Evolutionary conservation across 768 basidiomycete genomes (phyloP).

Genomic region (Mycena galericulata): DNA sequence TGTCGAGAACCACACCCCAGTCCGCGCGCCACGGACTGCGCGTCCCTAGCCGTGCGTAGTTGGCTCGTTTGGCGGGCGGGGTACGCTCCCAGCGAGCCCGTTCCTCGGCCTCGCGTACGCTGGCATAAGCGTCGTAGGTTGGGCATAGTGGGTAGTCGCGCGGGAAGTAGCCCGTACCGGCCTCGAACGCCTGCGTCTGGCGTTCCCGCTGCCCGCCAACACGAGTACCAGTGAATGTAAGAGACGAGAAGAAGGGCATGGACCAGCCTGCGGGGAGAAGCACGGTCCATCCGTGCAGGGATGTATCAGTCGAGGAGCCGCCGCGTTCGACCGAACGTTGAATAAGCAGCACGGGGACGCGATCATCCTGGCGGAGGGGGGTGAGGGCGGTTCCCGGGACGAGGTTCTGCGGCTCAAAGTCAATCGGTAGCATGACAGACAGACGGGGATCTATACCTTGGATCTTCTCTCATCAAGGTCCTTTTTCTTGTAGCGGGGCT

Average conservation of each 20-base stretch:
- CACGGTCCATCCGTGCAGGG: slow-evolving; percentile 89
- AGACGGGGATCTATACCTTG: slow-evolving; percentile 59
- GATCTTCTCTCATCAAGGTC: slow-evolving; percentile 88
- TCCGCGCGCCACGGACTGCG: slow-evolving; percentile 81
- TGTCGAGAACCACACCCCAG: slow-evolving; percentile 79
- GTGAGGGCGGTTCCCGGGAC: slow-evolving; percentile 82
- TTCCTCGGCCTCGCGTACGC: slow-evolving; percentile 64
- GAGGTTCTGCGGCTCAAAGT: slow-evolving; percentile 61
- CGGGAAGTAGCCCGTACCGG: slow-evolving; percentile 81
- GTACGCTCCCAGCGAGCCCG: slow-evolving; percentile 77
- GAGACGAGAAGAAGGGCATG: slow-evolving; percentile 89
- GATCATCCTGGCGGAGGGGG: slow-evolving; percentile 80
- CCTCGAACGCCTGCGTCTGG: slow-evolving; percentile 85
- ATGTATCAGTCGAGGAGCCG: slow-evolving; percentile 47
- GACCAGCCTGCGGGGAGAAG: slow-evolving; percentile 90
- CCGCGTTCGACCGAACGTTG: slow-evolving; percentile 74
- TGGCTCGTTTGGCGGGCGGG: slow-evolving; percentile 89
- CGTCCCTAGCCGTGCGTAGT: slow-evolving; percentile 73
- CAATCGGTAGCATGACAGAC: neutral
- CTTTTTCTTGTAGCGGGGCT: slow-evolving; percentile 81
- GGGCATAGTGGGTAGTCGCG: slow-evolving; percentile 77
- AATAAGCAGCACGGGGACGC: slow-evolving; percentile 85
- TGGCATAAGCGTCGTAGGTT: slow-evolving; percentile 65
- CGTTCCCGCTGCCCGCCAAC: slow-evolving; percentile 89
- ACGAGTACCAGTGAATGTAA: slow-evolving; percentile 86